A percentile compares a stretch with the other conserved stretches of the same genome.
These are phyloP conservation scores for Bathelium albidoporum DNA, from an alignment of 495 filamentous ascomycete genomes.

Conservation along the genomic window DNA sequence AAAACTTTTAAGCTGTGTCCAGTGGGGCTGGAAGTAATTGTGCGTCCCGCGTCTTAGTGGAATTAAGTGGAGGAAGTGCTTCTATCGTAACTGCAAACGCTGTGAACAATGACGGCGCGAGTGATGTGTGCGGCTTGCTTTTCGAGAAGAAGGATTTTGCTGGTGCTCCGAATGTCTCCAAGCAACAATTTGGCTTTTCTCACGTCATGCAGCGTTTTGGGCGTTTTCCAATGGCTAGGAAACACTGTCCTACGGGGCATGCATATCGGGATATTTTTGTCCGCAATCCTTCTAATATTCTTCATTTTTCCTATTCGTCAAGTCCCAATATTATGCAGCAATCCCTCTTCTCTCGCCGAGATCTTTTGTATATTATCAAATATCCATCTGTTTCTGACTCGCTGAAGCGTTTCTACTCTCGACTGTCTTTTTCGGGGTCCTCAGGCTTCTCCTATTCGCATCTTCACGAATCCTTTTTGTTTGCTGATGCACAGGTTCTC, in stretches of 20 bases:
- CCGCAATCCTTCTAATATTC: neutral
- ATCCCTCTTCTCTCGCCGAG: neutral
- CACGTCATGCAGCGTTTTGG: neutral
- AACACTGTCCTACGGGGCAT: constrained; percentile 1
- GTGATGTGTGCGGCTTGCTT: neutral
- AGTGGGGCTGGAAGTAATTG: neutral
- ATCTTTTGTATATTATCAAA: neutral
- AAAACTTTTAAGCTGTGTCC: constrained; percentile 63
- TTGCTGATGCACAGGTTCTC: neutral
- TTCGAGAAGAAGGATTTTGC: neutral
- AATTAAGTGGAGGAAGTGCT: neutral
- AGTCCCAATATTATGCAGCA: neutral
- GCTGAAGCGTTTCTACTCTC: neutral
- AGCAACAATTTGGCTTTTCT: neutral
- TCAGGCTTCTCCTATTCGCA: neutral
- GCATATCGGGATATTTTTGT: neutral
- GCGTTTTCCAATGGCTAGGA: neutral
- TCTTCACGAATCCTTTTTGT: neutral
- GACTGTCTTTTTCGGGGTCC: neutral
- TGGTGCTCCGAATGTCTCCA: neutral
- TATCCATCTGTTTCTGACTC: neutral
- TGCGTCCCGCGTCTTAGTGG: neutral
- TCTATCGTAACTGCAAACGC: neutral
- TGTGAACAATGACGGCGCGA: neutral
- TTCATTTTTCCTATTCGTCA: neutral